phyloP scores from a whole-genome alignment of 495 filamentous ascomycete genomes.

The Aspergillus wentii region DNA sequence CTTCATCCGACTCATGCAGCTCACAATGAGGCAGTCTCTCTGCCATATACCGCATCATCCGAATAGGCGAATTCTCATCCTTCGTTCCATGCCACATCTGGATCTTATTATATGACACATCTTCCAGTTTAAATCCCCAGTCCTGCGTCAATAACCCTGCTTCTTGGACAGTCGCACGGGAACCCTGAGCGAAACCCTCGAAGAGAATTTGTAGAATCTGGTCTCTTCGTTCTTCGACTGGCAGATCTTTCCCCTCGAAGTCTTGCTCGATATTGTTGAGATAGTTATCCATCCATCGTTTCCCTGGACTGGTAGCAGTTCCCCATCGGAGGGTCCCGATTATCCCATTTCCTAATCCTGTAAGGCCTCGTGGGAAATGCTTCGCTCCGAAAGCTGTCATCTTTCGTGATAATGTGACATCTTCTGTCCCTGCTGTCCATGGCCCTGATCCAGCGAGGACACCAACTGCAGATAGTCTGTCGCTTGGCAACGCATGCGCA shows the following conservation, averaged over 20 bases:
- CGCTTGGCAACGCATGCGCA: conserved; percentile 24
- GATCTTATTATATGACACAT: conserved; percentile 21
- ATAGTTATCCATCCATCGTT: conserved; percentile 10
- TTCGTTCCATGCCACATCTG: conserved; percentile 30
- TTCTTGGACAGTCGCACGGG: conserved; percentile 18
- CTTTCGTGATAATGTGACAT: no score
- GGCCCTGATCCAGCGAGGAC: conserved; percentile 30
- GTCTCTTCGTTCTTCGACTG: conserved; percentile 8
- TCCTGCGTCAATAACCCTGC: conserved; percentile 17
- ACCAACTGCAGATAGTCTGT: conserved; percentile 25
- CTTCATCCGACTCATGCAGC: no score
- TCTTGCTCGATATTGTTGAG: conserved; percentile 4
- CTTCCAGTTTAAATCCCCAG: conserved; percentile 31
- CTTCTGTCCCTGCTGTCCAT: conserved; percentile 21
- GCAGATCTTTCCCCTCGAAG: conserved; percentile 1
- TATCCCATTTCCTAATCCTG: no score
- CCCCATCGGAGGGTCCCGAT: conserved; percentile 8
- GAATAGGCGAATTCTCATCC: conserved; percentile 24
- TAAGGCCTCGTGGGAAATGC: conserved; percentile 3
- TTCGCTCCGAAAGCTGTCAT: conserved; percentile 3
- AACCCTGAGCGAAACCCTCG: conserved; percentile 27
- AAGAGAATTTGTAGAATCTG: conserved; percentile 6
- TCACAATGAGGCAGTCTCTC: conserved; percentile 11
- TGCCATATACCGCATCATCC: conserved; percentile 14
- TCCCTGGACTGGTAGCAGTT: conserved; percentile 5